phyloP scores from a whole-genome alignment of 179 eudicot species.

The Amaranthus tricolor region DNA sequence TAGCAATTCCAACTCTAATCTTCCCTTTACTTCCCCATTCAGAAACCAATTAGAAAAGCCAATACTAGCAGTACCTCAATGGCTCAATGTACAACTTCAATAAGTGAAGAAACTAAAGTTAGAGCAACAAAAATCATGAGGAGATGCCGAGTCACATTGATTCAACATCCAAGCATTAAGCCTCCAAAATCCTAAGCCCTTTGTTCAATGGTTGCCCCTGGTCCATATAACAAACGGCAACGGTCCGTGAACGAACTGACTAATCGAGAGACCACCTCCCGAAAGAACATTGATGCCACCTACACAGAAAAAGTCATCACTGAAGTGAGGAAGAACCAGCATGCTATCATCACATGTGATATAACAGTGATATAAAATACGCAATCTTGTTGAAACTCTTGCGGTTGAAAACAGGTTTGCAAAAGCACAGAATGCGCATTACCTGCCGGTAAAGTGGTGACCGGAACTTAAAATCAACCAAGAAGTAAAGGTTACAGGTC shows the following conservation, averaged over 20 bases:
- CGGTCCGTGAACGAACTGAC: slow-evolving; percentile 78
- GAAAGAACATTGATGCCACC: slow-evolving; percentile 87
- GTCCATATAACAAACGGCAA: slow-evolving; percentile 78
- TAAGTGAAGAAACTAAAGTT: no score
- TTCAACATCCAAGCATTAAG: no score
- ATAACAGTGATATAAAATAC: no score
- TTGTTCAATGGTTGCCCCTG: slow-evolving; percentile 48
- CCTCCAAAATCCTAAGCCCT: slow-evolving; percentile 21
- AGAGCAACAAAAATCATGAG: no score
- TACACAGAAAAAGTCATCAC: slow-evolving; percentile 21
- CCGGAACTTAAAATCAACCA: slow-evolving; percentile 93
- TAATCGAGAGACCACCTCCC: slow-evolving; percentile 75
- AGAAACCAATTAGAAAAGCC: no score
- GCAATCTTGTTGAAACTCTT: not conserved
- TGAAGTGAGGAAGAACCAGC: not conserved
- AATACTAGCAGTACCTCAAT: no score
- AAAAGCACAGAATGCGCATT: slow-evolving; percentile 10
- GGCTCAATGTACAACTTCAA: no score
- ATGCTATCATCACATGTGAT: not conserved
- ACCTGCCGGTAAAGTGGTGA: slow-evolving; percentile 97
- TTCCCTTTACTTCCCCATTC: no score
- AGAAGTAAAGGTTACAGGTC: slow-evolving; percentile 75
- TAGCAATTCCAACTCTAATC: no score
- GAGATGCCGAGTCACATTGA: no score
- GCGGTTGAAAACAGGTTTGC: not conserved